phyloP scores from a whole-genome alignment of 2,329 filamentous ascomycete genomes.

The Aspergillus ruber region DNA sequence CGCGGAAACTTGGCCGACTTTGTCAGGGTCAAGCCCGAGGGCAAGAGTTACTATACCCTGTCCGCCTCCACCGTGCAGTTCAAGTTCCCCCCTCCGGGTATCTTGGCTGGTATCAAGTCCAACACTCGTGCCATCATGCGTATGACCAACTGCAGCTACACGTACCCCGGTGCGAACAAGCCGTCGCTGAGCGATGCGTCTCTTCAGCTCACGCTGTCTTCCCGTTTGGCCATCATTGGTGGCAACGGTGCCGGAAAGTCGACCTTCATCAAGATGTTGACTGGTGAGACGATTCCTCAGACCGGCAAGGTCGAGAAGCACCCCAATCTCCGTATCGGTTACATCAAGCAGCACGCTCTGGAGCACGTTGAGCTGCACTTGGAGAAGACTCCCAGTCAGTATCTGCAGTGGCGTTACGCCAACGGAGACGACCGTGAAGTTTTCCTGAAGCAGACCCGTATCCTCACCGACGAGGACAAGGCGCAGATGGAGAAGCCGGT shows the following conservation, averaged over 20 bases:
- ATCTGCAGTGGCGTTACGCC: slow-evolving; percentile 96
- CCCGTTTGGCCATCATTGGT: slow-evolving; percentile 90
- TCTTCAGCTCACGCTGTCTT: slow-evolving; percentile 82
- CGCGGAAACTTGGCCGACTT: slow-evolving; percentile 55
- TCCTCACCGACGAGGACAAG: slow-evolving; percentile 76
- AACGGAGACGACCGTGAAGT: slow-evolving; percentile 97
- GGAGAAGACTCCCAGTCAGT: slow-evolving; percentile 98
- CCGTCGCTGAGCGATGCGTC: slow-evolving; percentile 82
- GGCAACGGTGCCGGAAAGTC: slow-evolving; percentile 98
- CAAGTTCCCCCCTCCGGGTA: slow-evolving; percentile 95
- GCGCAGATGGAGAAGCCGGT: slow-evolving; percentile 87
- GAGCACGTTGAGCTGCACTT: slow-evolving; percentile 99
- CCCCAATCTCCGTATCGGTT: slow-evolving; percentile 95
- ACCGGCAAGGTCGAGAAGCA: slow-evolving; percentile 92
- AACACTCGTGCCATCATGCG: slow-evolving; percentile 88
- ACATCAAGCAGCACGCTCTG: slow-evolving; percentile 98
- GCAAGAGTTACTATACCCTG: slow-evolving; percentile 96
- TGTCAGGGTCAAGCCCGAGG: slow-evolving; percentile 84
- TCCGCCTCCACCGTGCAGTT: slow-evolving; percentile 84
- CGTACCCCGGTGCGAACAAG: slow-evolving; percentile 85
- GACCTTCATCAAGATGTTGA: slow-evolving; percentile 94
- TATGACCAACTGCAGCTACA: slow-evolving; percentile 85
- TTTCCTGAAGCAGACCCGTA: slow-evolving; percentile 92
- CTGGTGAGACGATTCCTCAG: slow-evolving; percentile 81
- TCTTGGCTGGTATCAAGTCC: slow-evolving; percentile 91